Base-by-base conservation (phyloP, 768 basidiomycete species). In the Mycena pura region DNA sequence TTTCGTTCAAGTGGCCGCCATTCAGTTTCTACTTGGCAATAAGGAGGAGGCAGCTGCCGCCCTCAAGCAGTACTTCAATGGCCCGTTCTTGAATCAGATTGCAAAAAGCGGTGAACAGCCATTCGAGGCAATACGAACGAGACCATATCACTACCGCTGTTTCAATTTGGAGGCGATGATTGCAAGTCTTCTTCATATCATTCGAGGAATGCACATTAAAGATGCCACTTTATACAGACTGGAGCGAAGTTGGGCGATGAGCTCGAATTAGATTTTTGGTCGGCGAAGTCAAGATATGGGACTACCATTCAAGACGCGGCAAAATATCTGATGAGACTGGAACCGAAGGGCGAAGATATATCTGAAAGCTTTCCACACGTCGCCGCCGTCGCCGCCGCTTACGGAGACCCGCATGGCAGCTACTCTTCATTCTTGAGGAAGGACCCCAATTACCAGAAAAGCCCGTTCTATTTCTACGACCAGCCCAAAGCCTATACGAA, bases 121-220 rank as follows among this genome's bases (percentile, higher is more conserved):
- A 7, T 80, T 85, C 46, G 86, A 86, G 68, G 78, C 83, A 4
- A 74, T 81, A 17, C 80, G 86, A 17, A 82, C 84, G 6, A 74
- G 82, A 13, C 85, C 86, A 6, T 83, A 69, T 65, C 86, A 86
- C 66, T 87, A 87, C 67, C 79, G 85, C 7, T 79, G 77, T 47
- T 87, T 85, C 75, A 86, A 86, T 63, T 70, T 86, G 9, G 84
- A 85, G 59, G 86, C 84, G 1, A 71, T 86, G 73, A 82, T 85
- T 61, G 84, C 83, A 61, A 78, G 82, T 69, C 21, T 10, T 51
- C 45, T 43, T 19, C 38, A 4, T 21, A 15, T 10, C 17, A 25
- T 38, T 6, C 11, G 24, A 19, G 6, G 17, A 34, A 14, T 21
- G 6, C 10, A 8, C 22, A 24, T 28, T 69, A 13, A 47, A 43